Evolutionary conservation across 257 asterid species (phyloP).

Genomic region (Nicotiana otophora): DNA sequence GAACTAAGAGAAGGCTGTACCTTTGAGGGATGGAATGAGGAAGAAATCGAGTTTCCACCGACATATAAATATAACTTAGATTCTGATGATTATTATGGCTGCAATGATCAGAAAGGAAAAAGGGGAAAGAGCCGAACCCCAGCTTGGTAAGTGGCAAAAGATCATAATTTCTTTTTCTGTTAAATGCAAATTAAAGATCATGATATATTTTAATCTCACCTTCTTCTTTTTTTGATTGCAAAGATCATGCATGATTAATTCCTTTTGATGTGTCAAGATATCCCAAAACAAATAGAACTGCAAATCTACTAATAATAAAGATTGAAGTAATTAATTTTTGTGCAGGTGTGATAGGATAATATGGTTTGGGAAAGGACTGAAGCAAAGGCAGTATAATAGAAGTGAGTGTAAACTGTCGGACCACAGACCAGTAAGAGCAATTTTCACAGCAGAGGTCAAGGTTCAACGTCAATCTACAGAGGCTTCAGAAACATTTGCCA

Average conservation of each 20-base stretch:
- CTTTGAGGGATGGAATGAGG: slow-evolving; percentile 59
- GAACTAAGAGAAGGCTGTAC: slow-evolving; percentile 46
- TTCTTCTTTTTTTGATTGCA: too few species aligned
- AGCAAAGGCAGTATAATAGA: slow-evolving; percentile 46
- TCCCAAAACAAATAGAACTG: not conserved
- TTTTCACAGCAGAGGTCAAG: slow-evolving; percentile 37
- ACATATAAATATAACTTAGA: slow-evolving; percentile 50
- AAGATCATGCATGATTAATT: too few species aligned
- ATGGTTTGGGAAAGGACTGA: slow-evolving; percentile 55
- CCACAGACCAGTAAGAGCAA: slow-evolving; percentile 60
- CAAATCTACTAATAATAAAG: slow-evolving; percentile 11
- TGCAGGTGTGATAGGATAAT: slow-evolving; percentile 68
- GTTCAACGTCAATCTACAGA: not conserved
- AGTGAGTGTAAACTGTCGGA: slow-evolving; percentile 52
- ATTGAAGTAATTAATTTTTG: not conserved
- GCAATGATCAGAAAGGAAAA: slow-evolving; percentile 27
- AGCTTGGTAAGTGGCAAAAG: slow-evolving; percentile 45
- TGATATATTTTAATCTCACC: too few species aligned
- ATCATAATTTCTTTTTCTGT: too few species aligned
- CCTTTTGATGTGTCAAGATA: too few species aligned
- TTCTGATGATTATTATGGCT: slow-evolving; percentile 52
- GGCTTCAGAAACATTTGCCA: not conserved
- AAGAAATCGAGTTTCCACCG: slow-evolving; percentile 52
- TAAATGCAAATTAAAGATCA: too few species aligned
- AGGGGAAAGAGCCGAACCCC: slow-evolving; percentile 44